phyloP scores from a whole-genome alignment of 2,329 filamentous ascomycete species.

The Bertia moriformis region DNA sequence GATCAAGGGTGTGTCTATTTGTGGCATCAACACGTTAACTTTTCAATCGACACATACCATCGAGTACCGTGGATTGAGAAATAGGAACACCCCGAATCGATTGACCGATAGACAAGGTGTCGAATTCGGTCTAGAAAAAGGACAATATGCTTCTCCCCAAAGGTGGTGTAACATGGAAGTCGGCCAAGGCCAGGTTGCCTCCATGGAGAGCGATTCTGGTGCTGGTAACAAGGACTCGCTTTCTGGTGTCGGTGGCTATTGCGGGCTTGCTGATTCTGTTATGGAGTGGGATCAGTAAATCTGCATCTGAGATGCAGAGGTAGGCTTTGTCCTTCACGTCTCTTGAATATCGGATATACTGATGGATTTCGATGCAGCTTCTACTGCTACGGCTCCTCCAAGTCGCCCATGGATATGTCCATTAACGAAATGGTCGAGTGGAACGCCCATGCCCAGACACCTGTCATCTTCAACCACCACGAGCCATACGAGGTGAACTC shows the following conservation, averaged over 20 bases:
- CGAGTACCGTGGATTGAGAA: no score
- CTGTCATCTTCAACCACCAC: constrained; percentile 63
- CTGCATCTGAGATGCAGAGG: constrained; percentile 58
- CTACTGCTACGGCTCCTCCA: constrained; percentile 61
- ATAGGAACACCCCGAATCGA: no score
- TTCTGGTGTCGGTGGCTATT: constrained; percentile 43
- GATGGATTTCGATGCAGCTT: no score
- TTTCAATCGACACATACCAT: no score
- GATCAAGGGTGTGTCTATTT: no score
- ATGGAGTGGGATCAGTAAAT: constrained; percentile 53
- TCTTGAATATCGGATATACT: no score
- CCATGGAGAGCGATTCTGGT: constrained; percentile 41
- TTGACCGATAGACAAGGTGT: no score
- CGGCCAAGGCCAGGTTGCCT: constrained; percentile 46
- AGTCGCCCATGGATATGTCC: constrained; percentile 58
- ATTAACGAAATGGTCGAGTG: constrained; percentile 57
- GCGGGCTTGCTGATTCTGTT: constrained; percentile 46
- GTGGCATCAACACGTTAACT: no score
- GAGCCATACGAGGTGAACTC: constrained; percentile 53
- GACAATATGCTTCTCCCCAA: constrained; percentile 55
- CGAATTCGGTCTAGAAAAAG: no score
- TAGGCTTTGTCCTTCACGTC: no score
- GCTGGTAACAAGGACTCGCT: constrained; percentile 44
- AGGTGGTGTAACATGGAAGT: constrained; percentile 58
- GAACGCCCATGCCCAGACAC: constrained; percentile 55